Base-by-base conservation (phyloP, 768 basidiomycete genomes). In the Mycena belliarum region DNA sequence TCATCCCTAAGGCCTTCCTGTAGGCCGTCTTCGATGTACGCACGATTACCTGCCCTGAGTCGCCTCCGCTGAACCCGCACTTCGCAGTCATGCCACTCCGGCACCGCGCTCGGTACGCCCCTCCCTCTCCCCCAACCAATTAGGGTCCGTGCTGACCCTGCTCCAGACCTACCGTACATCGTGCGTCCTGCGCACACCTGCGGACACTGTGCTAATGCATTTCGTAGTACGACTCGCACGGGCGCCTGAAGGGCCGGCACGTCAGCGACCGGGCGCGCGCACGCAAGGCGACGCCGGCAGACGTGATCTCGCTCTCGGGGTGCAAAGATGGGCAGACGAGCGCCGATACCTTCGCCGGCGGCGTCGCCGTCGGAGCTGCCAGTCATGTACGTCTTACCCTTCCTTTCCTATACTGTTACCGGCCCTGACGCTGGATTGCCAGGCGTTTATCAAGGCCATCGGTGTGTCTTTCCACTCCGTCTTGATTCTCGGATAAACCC, bases 251-350 rank as follows among this genome's bases (percentile, higher is more conserved):
- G 61, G 79, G 80, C 4, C 72, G 62, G 28, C 75, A 79, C 1
- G 65, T 83, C 33, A 69, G 70, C 41, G 57, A 65, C 25, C 69
- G 67, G 11, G 65, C 72, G 35, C 69, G 67, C 56, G 58, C 55
- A n/a, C 52, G 65, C 21, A 88, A 86, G 66, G 75, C 78, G 12
- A 84, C 86, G 7, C 70, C 80, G 0, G 94, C 90, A 2, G 95
- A 98, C 66, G 92, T 81, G 84, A 86, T 91, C 51, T 87, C 85
- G 1, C 88, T 84, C 69, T 84, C 88, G 16, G 88, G 82, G 20
- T 89, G 89, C 65, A 77, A 82, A 49, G 90, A 91, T 68, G 79
- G 78, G 26, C 83, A 90, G 69, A 89, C 82, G 1, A 91, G 88
- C 65, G 85, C 87, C 0, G 89, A 91, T 66, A 88, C 88, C 1